Percentiles rank a stretch among this genome's conserved stretches.
These are phyloP conservation scores for Moniliophthora roreri DNA, from an alignment of 1,284 basidiomycete genomes.

Conservation along the genomic window DNA sequence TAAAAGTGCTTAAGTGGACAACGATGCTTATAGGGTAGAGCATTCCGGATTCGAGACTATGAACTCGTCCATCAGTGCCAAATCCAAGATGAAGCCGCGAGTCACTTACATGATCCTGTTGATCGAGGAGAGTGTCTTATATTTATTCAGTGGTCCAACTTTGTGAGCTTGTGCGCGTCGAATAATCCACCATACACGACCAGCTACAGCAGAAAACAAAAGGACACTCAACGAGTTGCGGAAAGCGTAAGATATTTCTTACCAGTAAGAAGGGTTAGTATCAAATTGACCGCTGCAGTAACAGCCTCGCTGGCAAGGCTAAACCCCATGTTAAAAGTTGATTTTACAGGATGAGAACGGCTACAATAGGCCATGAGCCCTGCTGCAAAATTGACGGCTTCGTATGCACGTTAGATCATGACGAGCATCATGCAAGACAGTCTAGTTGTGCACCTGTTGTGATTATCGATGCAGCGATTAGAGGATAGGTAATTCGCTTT, in stretches of 20 bases:
- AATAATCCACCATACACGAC: conserved; percentile 2
- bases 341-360: too few species aligned
- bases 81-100: too few species aligned
- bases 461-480: not conserved
- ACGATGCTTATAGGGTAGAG: not conserved
- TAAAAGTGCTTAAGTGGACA: not conserved
- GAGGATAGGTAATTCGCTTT: not conserved
- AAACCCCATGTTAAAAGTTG: too few species aligned
- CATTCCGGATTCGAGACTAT: conserved; percentile 2
- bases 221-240: not conserved
- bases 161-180: not conserved
- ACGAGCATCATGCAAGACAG: not conserved
- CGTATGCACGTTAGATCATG: not conserved
- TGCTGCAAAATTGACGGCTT: not conserved
- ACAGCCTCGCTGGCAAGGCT: too few species aligned
- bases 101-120: not conserved
- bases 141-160: not conserved
- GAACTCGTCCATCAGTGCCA: too few species aligned
- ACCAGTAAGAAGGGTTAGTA: not conserved
- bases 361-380: too few species aligned
- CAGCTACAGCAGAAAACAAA: not conserved
- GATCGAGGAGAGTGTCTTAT: not conserved
- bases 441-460: not conserved
- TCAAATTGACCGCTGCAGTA: not conserved
- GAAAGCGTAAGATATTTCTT: not conserved